These are phyloP conservation scores for Dissophora globulifera DNA, from an alignment of 192 early-diverging fungal species.

Conservation along the genomic window DNA sequence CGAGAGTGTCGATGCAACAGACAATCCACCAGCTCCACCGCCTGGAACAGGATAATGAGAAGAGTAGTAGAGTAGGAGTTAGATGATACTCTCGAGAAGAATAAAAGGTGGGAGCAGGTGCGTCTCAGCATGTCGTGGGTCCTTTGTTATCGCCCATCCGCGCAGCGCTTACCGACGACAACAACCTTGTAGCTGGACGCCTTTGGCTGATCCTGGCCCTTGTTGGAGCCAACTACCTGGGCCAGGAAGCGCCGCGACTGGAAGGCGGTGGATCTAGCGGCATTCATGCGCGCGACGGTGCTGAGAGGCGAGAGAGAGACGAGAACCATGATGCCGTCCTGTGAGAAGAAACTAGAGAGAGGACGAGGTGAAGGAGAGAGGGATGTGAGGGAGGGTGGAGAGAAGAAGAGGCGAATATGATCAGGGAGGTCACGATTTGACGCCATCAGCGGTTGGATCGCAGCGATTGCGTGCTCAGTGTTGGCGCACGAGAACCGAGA, in stretches of 20 bases:
- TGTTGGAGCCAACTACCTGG: constrained; percentile 27
- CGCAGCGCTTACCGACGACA: constrained; percentile 48
- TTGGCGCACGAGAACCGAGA: too few relatives aligned
- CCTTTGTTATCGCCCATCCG: too few relatives aligned
- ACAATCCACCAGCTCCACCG: constrained; percentile 66
- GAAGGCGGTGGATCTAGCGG: constrained; percentile 18
- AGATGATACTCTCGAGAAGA: too few relatives aligned
- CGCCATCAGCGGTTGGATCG: neutral
- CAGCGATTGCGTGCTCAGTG: neutral
- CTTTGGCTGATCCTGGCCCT: constrained; percentile 11
- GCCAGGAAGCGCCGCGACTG: constrained; percentile 48
- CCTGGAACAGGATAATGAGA: constrained; percentile 31
- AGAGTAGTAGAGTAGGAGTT: neutral
- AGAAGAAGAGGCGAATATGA: neutral
- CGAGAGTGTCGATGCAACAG: constrained; percentile 77
- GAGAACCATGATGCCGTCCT: constrained; percentile 19
- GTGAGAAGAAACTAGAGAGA: neutral
- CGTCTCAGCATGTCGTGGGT: too few relatives aligned
- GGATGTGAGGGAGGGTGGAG: neutral
- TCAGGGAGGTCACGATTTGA: neutral
- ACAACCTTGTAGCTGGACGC: constrained; percentile 63
- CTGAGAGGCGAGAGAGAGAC: constrained; percentile 24
- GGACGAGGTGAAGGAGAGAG: neutral
- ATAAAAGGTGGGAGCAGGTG: too few relatives aligned
- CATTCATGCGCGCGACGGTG: constrained; percentile 21